A percentile compares a stretch with the other conserved stretches of the same genome.
These are phyloP conservation scores for Trametes punicea DNA, from an alignment of 768 basidiomycete genomes.

Conservation along the genomic window DNA sequence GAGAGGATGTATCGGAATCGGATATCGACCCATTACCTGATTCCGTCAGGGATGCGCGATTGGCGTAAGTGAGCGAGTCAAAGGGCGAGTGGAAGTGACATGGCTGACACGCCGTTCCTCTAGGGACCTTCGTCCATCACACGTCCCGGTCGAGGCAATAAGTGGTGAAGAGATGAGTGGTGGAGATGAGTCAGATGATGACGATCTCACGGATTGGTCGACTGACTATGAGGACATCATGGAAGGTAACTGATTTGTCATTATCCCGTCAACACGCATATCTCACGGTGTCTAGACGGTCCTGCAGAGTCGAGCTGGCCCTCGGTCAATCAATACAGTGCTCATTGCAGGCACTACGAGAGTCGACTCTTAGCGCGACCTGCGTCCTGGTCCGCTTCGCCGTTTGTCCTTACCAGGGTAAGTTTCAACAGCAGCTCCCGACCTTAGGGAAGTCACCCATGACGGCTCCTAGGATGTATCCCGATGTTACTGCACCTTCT, in stretches of 20 bases:
- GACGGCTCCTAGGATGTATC: background rate
- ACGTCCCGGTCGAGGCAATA: background rate
- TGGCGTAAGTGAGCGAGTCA: slow-evolving; percentile 49
- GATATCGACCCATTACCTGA: slow-evolving; percentile 72
- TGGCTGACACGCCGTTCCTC: too few relatives aligned
- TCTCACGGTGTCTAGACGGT: background rate
- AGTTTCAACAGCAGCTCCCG: background rate
- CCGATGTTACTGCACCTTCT: background rate
- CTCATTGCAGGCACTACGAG: slow-evolving; percentile 12
- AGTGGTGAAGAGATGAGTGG: slow-evolving; percentile 53
- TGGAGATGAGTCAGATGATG: slow-evolving; percentile 78
- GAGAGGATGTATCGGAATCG: slow-evolving; percentile 32
- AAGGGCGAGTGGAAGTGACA: background rate
- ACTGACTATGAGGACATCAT: slow-evolving; percentile 43
- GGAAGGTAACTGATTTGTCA: slow-evolving; percentile 40
- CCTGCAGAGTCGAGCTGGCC: slow-evolving; percentile 7
- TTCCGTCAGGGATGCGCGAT: slow-evolving; percentile 64
- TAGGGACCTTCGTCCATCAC: slow-evolving; percentile 4
- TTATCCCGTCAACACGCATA: background rate
- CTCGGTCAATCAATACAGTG: slow-evolving; percentile 7
- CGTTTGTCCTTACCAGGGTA: slow-evolving; percentile 37
- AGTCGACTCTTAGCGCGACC: slow-evolving; percentile 1
- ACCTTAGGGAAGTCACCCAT: too few relatives aligned
- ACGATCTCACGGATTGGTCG: slow-evolving; percentile 53
- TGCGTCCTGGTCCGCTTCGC: background rate